Conservation (phyloP, 2,329 filamentous ascomycete genomes). For the Phyllosticta citribraziliensis region DNA sequence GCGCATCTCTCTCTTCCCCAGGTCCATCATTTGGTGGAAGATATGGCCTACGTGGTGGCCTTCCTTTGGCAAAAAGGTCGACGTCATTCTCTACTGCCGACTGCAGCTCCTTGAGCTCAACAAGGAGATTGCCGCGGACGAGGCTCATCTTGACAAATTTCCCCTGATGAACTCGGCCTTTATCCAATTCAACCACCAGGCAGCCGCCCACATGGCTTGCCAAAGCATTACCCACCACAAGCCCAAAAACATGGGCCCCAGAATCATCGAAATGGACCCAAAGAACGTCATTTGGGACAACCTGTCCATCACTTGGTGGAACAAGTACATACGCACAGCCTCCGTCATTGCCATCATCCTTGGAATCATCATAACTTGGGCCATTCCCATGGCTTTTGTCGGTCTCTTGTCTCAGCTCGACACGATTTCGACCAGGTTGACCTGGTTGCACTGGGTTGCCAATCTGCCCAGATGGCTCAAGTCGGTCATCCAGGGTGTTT, state of each 20-base stretch:
- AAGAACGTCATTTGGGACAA: conserved; percentile 95
- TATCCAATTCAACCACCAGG: conserved; percentile 96
- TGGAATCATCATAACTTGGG: conserved; percentile 79
- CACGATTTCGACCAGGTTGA: conserved; percentile 52
- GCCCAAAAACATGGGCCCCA: conserved; percentile 85
- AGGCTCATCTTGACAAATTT: conserved; percentile 73
- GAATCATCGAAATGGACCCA: conserved; percentile 87
- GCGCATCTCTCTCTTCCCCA: conserved; percentile 61
- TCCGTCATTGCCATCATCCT: conserved; percentile 56
- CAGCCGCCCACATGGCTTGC: conserved; percentile 96
- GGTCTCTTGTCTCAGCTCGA: conserved; percentile 71
- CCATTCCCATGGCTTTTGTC: conserved; percentile 81
- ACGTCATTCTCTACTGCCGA: conserved; percentile 87
- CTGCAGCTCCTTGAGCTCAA: conserved; percentile 80
- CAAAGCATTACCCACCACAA: conserved; percentile 85
- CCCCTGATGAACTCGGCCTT: conserved; percentile 94
- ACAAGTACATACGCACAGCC: conserved; percentile 63
- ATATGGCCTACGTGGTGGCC: conserved; percentile 54
- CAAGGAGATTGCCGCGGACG: conserved; percentile 82
- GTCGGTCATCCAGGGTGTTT: conserved; percentile 70
- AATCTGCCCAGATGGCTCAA: conserved; percentile 51
- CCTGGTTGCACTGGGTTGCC: conserved; percentile 63
- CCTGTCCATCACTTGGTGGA: conserved; percentile 93
- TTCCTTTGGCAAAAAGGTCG: conserved; percentile 77
- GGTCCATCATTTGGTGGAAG: conserved; percentile 24